These are phyloP conservation scores for Yamadazyma songkhlaensis DNA, from an alignment of 1,139 yeast genomes.

Conservation along the genomic window DNA sequence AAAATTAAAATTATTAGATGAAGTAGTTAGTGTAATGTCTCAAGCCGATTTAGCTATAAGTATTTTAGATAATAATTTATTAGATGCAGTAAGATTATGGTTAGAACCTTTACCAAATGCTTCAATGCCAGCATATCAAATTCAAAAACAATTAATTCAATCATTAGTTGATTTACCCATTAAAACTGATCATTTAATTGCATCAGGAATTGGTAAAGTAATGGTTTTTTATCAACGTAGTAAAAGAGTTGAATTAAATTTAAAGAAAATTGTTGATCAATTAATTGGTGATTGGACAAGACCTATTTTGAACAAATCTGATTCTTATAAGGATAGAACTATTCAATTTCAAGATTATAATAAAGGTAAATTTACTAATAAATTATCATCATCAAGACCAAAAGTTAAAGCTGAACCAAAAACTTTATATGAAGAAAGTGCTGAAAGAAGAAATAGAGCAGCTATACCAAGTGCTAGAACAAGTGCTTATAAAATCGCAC, in stretches of 20 bases:
- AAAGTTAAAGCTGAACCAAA: constrained; percentile 40
- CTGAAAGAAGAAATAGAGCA: constrained; percentile 90
- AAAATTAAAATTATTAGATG: constrained; percentile 77
- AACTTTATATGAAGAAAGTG: constrained; percentile 81
- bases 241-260: constrained; percentile 80
- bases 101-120: constrained; percentile 98
- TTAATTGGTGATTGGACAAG: constrained; percentile 97
- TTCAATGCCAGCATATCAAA: constrained; percentile 93
- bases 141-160: constrained; percentile 80
- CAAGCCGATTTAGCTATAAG: constrained; percentile 89
- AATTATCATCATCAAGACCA: constrained; percentile 37
- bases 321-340: constrained; percentile 86
- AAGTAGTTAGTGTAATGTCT: constrained; percentile 71
- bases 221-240: constrained; percentile 91
- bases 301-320: constrained; percentile 94
- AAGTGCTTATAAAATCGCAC: constrained; percentile 88
- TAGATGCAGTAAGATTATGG: constrained; percentile 96
- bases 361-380: constrained; percentile 51
- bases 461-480: constrained; percentile 91
- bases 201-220: constrained; percentile 91
- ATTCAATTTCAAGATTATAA: constrained; percentile 72
- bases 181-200: constrained; percentile 92
- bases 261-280: constrained; percentile 86
- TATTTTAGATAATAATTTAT: constrained; percentile 86
- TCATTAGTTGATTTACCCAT: constrained; percentile 81